These are phyloP conservation scores for Ophiostoma angusticollis DNA, from an alignment of 2,329 filamentous ascomycete species.

Conservation along the genomic window DNA sequence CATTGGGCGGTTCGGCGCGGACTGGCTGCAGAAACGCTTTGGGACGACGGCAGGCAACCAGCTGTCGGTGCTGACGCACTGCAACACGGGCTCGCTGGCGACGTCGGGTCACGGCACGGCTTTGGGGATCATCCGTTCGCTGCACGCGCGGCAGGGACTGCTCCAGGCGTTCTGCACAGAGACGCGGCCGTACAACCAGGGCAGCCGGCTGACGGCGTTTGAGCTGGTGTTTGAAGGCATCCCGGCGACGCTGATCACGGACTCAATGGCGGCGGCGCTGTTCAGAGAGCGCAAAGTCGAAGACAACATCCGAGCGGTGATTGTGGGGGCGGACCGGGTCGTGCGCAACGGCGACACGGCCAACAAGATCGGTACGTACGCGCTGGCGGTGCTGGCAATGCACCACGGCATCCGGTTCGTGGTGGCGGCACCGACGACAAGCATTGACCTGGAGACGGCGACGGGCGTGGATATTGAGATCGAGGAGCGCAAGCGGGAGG, in stretches of 20 bases:
- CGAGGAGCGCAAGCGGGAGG: slow-evolving; percentile 68
- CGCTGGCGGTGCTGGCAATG: slow-evolving; percentile 76
- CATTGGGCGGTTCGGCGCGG: slow-evolving; percentile 72
- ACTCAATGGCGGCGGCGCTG: slow-evolving; percentile 90
- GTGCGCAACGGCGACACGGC: slow-evolving; percentile 95
- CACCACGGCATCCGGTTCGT: slow-evolving; percentile 88
- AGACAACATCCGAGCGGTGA: slow-evolving; percentile 67
- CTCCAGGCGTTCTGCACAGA: slow-evolving; percentile 90
- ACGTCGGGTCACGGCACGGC: slow-evolving; percentile 97
- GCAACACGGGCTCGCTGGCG: slow-evolving; percentile 92
- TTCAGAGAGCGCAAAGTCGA: slow-evolving; percentile 50
- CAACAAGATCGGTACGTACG: slow-evolving; percentile 96
- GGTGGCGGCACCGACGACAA: slow-evolving; percentile 87
- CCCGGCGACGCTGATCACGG: slow-evolving; percentile 81
- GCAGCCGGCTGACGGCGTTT: slow-evolving; percentile 85
- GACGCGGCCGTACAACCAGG: slow-evolving; percentile 95
- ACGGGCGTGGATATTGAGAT: slow-evolving; percentile 75
- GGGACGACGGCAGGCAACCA: slow-evolving; percentile 29
- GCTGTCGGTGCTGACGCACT: slow-evolving; percentile 87
- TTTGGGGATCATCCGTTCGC: slow-evolving; percentile 78
- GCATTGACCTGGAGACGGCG: slow-evolving; percentile 72
- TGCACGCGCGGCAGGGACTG: slow-evolving; percentile 53
- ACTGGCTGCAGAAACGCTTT: slow-evolving; percentile 56
- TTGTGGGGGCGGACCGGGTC: slow-evolving; percentile 90
- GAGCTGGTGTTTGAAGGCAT: slow-evolving; percentile 92